Conservation (phyloP, 257 asterid species). For the Salvia rosmarinus region DNA sequence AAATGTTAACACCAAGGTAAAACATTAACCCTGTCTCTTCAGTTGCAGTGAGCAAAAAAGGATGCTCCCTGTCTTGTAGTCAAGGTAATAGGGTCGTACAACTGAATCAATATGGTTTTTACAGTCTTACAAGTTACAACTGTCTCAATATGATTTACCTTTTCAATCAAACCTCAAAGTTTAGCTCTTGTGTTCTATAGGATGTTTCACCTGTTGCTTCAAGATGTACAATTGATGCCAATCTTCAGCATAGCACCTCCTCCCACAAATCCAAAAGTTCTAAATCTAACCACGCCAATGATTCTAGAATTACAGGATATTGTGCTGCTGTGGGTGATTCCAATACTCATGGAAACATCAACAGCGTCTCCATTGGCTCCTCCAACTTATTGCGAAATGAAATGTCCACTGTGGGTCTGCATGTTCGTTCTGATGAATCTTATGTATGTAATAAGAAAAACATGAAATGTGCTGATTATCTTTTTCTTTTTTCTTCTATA, state of each 20-base stretch:
- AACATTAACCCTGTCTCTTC: constrained; percentile 38
- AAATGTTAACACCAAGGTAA: constrained; percentile 27
- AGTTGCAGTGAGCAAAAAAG: constrained; percentile 61
- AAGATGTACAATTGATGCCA: constrained; percentile 50
- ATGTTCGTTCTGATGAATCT: constrained; percentile 47
- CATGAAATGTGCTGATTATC: background rate
- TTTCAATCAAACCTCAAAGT: constrained; percentile 27
- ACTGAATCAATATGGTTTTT: constrained; percentile 28
- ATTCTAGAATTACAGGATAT: constrained; percentile 43
- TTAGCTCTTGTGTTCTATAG: constrained; percentile 44
- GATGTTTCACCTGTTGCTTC: constrained; percentile 65
- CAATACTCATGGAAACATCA: constrained; percentile 41
- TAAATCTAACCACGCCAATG: constrained; percentile 39
- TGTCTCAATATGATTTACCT: constrained; percentile 18
- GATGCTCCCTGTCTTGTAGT: too few relatives aligned
- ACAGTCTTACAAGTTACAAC: constrained; percentile 19
- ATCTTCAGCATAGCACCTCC: constrained; percentile 53
- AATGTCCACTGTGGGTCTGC: constrained; percentile 37
- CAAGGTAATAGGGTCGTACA: constrained; percentile 51
- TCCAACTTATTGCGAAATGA: constrained; percentile 41
- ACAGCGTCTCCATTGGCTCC: constrained; percentile 40
- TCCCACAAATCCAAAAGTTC: constrained; percentile 55
- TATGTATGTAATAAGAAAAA: constrained; percentile 48
- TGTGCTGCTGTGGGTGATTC: constrained; percentile 45
- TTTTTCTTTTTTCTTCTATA: background rate